Evolutionary conservation across 495 filamentous ascomycete genomes (phyloP).

Genomic region (Penicillium odoratum): DNA sequence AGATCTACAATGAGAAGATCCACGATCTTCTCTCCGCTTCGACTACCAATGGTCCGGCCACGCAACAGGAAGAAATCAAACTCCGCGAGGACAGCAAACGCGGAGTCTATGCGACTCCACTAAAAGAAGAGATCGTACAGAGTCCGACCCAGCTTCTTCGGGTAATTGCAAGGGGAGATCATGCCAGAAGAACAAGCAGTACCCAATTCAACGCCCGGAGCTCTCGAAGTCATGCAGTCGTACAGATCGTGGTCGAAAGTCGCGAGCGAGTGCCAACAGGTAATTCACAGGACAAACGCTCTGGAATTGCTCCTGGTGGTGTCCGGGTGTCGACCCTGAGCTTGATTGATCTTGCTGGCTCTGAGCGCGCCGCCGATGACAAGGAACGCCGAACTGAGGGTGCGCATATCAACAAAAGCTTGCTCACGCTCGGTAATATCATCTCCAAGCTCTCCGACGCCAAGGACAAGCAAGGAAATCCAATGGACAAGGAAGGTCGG

Average conservation of each 20-base stretch:
- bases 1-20: constrained; percentile 99
- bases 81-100: constrained; percentile 92
- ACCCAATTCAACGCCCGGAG: constrained; percentile 96
- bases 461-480: constrained; percentile 79
- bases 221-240: constrained; percentile 95
- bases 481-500: constrained; percentile 75
- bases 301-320: constrained; percentile 79
- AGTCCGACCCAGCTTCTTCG: constrained; percentile 92
- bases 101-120: constrained; percentile 91
- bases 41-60: constrained; percentile 46
- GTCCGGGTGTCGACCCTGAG: constrained; percentile 94
- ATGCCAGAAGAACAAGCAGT: constrained; percentile 83
- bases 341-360: constrained; percentile 94
- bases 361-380: constrained; percentile 90
- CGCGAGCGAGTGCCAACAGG: constrained; percentile 70
- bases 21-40: constrained; percentile 86
- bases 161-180: constrained; percentile 92
- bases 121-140: constrained; percentile 98
- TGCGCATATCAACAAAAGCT: constrained; percentile 96
- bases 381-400: constrained; percentile 95
- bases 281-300: constrained; percentile 67
- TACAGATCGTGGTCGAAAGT: constrained; percentile 98
- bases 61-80: constrained; percentile 84
- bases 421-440: constrained; percentile 92
- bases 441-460: constrained; percentile 82